These are phyloP conservation scores for Microdochium trichocladiopsis DNA, from an alignment of 2,329 filamentous ascomycete genomes.

Conservation along the genomic window DNA sequence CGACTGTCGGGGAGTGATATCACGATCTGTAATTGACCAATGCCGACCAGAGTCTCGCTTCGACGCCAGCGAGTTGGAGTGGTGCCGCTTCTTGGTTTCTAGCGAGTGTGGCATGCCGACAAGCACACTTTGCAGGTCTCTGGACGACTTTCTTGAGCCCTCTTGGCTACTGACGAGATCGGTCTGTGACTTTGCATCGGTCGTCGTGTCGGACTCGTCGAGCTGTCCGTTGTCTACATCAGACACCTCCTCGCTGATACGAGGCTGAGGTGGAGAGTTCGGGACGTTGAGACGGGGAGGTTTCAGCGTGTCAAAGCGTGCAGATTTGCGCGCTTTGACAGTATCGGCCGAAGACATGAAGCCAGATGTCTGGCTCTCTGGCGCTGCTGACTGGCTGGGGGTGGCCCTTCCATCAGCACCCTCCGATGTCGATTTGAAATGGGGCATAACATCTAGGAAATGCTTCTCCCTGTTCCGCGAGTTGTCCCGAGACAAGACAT, in stretches of 20 bases:
- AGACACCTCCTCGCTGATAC: conserved; percentile 14
- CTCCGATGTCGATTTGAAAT: conserved; percentile 33
- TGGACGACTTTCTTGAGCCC: conserved; percentile 22
- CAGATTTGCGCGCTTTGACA: conserved; percentile 24
- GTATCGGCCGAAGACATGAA: not conserved
- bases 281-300: conserved; percentile 41
- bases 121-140: conserved; percentile 24
- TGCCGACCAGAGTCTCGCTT: conserved; percentile 22
- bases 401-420: conserved; percentile 1
- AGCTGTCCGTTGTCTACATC: conserved; percentile 3
- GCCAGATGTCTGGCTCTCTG: conserved; percentile 20
- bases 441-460: conserved; percentile 45
- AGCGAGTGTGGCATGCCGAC: conserved; percentile 5
- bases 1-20: conserved; percentile 25
- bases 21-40: conserved; percentile 45
- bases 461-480: conserved; percentile 30
- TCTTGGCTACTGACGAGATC: conserved; percentile 6
- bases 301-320: conserved; percentile 40
- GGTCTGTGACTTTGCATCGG: not conserved
- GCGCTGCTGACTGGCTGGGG: conserved; percentile 10
- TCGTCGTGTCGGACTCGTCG: not conserved
- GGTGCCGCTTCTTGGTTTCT: conserved; percentile 2
- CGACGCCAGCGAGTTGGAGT: conserved; percentile 7
- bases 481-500: conserved; percentile 25
- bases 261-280: conserved; percentile 28